Conservation (phyloP, 2,329 filamentous ascomycete genomes). For the Xylaria sp. region DNA sequence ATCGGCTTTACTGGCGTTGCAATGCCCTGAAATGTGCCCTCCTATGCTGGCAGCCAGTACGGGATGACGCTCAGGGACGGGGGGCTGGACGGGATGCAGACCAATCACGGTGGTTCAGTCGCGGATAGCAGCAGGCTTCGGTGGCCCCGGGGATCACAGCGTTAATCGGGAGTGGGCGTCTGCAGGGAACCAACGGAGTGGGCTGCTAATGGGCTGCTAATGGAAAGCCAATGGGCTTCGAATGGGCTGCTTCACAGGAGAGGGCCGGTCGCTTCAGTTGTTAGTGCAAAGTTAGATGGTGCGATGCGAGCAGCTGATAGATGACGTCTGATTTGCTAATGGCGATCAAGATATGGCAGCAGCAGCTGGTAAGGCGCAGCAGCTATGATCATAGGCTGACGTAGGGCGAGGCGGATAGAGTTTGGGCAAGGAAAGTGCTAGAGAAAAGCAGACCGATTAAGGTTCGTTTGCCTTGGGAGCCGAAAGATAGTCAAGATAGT, state of each 20-base stretch:
- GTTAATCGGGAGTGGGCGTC: background rate
- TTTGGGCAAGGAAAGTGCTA: conserved; percentile 1
- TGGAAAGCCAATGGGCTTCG: background rate
- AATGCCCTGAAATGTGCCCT: background rate
- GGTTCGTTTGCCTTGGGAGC: background rate
- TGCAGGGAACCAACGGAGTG: background rate
- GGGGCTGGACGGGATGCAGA: background rate
- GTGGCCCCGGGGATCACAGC: background rate
- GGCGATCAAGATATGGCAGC: background rate
- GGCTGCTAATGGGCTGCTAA: background rate
- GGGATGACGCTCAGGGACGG: background rate
- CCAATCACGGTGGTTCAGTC: conserved; percentile 10
- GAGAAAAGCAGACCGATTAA: background rate
- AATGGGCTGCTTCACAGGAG: background rate
- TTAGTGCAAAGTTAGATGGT: background rate
- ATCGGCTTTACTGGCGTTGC: background rate
- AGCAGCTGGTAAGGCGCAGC: background rate
- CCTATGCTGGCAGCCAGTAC: background rate
- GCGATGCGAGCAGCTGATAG: background rate
- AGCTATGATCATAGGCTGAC: conserved; percentile 13
- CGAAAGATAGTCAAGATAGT: background rate
- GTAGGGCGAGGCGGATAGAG: conserved; percentile 8
- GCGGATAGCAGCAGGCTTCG: conserved; percentile 14
- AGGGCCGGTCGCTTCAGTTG: background rate
- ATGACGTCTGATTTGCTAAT: conserved; percentile 1